Evolutionary conservation across 495 filamentous ascomycete genomes (phyloP).

Genomic region (Trichoderma erinaceum): DNA sequence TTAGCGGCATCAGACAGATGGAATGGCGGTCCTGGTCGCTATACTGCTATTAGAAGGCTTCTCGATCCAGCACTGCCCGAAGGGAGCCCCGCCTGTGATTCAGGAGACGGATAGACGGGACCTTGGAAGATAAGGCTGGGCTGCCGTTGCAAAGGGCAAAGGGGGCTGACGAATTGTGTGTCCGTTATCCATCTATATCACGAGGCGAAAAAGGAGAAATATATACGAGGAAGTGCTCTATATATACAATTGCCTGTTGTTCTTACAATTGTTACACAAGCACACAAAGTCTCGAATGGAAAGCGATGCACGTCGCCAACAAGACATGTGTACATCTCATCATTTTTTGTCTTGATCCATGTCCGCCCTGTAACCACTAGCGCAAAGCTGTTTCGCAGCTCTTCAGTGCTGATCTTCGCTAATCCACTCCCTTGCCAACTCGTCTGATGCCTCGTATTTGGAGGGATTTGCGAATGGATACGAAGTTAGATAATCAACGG

Average conservation of each 20-base stretch:
- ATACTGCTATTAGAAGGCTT: background rate
- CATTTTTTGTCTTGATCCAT: background rate
- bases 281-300: background rate
- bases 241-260: too few species aligned
- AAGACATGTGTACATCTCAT: background rate
- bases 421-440: background rate
- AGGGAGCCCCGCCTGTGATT: background rate
- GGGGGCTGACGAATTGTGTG: background rate
- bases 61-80: background rate
- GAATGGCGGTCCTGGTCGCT: too few species aligned
- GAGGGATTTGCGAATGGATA: too few species aligned
- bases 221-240: background rate
- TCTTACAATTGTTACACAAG: background rate
- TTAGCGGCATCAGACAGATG: too few species aligned
- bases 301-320: background rate
- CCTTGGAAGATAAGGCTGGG: background rate
- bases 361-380: constrained; percentile 7
- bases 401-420: background rate
- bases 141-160: background rate
- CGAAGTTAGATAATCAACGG: too few species aligned
- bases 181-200: too few species aligned
- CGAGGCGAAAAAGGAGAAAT: background rate
- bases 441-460: background rate
- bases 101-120: constrained; percentile 9
- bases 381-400: constrained; percentile 5